Conservation (phyloP, 257 asterid species). For the Handroanthus guayacan region DNA sequence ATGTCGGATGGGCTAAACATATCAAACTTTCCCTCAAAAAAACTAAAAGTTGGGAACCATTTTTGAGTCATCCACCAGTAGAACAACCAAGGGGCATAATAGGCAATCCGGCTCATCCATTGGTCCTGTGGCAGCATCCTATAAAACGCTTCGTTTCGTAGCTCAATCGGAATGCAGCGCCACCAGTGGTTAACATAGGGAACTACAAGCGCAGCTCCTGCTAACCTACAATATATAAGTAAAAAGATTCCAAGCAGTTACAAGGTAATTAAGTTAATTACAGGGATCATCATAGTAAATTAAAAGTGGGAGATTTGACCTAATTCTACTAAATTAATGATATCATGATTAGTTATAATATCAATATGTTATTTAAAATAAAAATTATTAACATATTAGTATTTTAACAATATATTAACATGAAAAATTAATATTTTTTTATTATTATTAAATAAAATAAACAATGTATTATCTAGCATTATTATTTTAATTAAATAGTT, state of each 20-base stretch:
- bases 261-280: too few relatives aligned
- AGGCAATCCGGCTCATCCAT: conserved; percentile 64
- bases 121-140: conserved; percentile 49
- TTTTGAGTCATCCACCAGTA: conserved; percentile 93
- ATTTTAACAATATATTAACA: too few relatives aligned
- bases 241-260: not conserved
- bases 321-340: too few relatives aligned
- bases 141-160: conserved; percentile 51
- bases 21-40: conserved; percentile 53
- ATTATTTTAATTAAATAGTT: too few relatives aligned
- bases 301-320: too few relatives aligned
- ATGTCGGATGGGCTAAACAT: conserved; percentile 58
- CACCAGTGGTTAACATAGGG: conserved; percentile 82
- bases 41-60: conserved; percentile 68
- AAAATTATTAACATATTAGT: too few relatives aligned
- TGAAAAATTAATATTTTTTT: too few relatives aligned
- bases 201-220: conserved; percentile 80
- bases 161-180: conserved; percentile 62
- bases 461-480: too few relatives aligned
- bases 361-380: too few relatives aligned
- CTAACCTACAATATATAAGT: conserved; percentile 49
- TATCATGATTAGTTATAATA: too few relatives aligned
- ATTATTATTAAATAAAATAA: too few relatives aligned
- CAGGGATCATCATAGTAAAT: too few relatives aligned
- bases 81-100: conserved; percentile 74